A percentile compares a stretch with the other conserved stretches of the same genome.
Evolutionary conservation across 371 early-diverging fungal genomes (phyloP).

Genomic region (Mortierella sp.): DNA sequence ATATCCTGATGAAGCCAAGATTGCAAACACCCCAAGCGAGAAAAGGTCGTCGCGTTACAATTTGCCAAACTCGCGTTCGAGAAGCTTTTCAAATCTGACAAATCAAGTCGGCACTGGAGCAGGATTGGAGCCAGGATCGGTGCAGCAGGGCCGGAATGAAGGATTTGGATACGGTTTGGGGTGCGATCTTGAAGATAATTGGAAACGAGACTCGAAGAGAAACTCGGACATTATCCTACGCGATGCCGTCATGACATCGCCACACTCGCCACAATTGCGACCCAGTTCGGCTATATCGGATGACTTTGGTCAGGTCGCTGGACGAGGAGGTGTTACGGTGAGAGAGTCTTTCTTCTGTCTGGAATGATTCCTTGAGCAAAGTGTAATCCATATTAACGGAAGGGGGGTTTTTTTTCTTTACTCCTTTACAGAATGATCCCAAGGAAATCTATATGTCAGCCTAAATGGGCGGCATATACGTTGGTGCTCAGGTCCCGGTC

Average conservation of each 20-base stretch:
- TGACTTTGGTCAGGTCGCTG: conserved; percentile 16
- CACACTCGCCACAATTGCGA: conserved; percentile 35
- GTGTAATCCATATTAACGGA: background rate
- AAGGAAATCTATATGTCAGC: conserved; percentile 8
- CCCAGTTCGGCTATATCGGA: conserved; percentile 29
- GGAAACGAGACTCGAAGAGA: conserved; percentile 18
- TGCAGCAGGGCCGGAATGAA: conserved; percentile 33
- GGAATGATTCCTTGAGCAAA: background rate
- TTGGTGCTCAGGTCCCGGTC: no score
- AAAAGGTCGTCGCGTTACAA: conserved; percentile 6
- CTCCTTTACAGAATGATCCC: background rate
- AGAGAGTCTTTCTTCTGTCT: background rate
- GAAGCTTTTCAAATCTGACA: conserved; percentile 28
- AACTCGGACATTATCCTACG: conserved; percentile 27
- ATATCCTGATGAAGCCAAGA: conserved; percentile 8
- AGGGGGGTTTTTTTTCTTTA: background rate
- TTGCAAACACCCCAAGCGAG: conserved; percentile 8
- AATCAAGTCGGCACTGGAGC: conserved; percentile 44
- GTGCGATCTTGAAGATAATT: conserved; percentile 31
- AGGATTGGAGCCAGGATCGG: conserved; percentile 26
- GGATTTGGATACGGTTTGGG: conserved; percentile 47
- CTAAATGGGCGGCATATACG: background rate
- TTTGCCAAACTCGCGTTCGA: conserved; percentile 4
- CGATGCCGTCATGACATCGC: conserved; percentile 38
- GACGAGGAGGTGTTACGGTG: conserved; percentile 7